phyloP scores from a whole-genome alignment of 805 yeast species.

The Yarrowia sp. region DNA sequence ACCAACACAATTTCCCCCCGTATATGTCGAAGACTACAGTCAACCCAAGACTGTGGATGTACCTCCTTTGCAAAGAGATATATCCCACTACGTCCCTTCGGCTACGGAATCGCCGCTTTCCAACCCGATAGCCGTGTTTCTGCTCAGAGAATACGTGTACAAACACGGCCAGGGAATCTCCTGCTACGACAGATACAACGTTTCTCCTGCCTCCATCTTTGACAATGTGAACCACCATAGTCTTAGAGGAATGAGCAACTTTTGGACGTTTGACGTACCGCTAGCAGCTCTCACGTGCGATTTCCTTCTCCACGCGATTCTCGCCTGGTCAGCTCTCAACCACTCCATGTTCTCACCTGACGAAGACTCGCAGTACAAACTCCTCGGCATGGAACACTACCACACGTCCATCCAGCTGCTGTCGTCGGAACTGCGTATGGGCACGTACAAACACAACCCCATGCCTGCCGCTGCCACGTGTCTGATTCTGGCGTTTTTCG shows the following conservation, averaged over 20 bases:
- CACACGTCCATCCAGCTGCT: slow-evolving; percentile 18
- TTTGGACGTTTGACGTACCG: slow-evolving; percentile 32
- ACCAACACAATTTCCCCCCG: too few relatives aligned
- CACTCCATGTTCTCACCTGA: slow-evolving; percentile 7
- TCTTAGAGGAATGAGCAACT: slow-evolving; percentile 20
- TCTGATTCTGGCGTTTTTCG: slow-evolving; percentile 39
- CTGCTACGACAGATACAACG: slow-evolving; percentile 30
- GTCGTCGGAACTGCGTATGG: slow-evolving; percentile 32
- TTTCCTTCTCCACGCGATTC: slow-evolving; percentile 13
- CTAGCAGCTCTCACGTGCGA: slow-evolving; percentile 26
- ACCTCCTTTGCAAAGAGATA: neutral
- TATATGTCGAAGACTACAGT: neutral
- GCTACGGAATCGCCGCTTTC: slow-evolving; percentile 29
- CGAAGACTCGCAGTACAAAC: slow-evolving; percentile 2
- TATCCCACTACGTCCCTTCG: slow-evolving; percentile 2
- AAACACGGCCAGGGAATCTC: slow-evolving; percentile 35
- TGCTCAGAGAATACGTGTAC: slow-evolving; percentile 15
- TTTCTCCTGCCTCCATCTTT: slow-evolving; percentile 20
- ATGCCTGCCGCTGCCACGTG: slow-evolving; percentile 34
- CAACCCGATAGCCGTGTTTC: slow-evolving; percentile 17
- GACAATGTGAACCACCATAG: slow-evolving; percentile 28
- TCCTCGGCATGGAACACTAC: slow-evolving; percentile 26
- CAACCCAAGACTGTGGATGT: neutral
- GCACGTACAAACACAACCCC: slow-evolving; percentile 23
- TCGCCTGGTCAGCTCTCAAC: slow-evolving; percentile 28